These are phyloP conservation scores for Ustulina deusta DNA, from an alignment of 2,329 filamentous ascomycete genomes.

Conservation along the genomic window DNA sequence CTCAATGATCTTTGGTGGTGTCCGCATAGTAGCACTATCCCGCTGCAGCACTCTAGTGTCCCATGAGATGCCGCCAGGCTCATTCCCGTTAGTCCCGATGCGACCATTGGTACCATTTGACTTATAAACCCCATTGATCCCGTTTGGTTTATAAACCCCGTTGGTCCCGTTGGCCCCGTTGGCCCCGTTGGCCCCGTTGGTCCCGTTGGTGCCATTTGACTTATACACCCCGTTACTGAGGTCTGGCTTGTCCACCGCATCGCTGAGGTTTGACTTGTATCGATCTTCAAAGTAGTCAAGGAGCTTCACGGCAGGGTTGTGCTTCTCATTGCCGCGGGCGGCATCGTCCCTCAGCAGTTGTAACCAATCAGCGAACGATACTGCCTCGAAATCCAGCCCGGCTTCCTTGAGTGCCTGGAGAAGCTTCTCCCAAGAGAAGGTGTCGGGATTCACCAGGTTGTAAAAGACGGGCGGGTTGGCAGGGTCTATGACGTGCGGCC, in stretches of 20 bases:
- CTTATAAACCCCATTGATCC: no score
- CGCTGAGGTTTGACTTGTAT: not conserved
- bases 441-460: not conserved
- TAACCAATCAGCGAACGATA: not conserved
- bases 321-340: not conserved
- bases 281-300: slow-evolving; percentile 2
- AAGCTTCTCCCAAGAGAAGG: slow-evolving; percentile 2
- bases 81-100: not conserved
- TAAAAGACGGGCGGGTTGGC: not conserved
- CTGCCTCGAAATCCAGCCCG: not conserved
- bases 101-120: no score
- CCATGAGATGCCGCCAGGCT: not conserved
- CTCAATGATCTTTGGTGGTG: not conserved
- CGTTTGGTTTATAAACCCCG: not conserved
- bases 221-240: not conserved
- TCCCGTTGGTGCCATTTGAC: not conserved
- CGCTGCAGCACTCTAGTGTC: not conserved
- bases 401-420: slow-evolving; percentile 1
- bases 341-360: not conserved
- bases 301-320: slow-evolving; percentile 1
- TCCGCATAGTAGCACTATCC: not conserved
- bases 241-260: not conserved
- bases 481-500: not conserved
- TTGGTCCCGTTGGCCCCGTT: not conserved
- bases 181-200: not conserved